phyloP scores from a whole-genome alignment of 2,329 filamentous ascomycete species.

The Aaosphaeria pasadenensis region DNA sequence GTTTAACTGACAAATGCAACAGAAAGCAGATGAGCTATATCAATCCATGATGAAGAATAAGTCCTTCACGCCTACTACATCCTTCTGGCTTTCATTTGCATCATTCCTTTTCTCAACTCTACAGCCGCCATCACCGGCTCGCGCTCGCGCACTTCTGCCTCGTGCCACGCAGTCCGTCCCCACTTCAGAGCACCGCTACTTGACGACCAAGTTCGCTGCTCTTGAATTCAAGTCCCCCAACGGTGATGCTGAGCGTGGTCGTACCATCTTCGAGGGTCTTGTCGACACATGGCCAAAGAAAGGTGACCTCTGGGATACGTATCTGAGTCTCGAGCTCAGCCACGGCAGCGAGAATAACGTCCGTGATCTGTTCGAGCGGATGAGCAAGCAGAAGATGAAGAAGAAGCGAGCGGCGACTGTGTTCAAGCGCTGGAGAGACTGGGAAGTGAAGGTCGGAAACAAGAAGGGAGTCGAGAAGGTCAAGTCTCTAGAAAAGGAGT shows the following conservation, averaged over 20 bases:
- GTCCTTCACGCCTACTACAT: conserved; percentile 68
- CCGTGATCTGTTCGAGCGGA: conserved; percentile 78
- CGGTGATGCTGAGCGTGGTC: conserved; percentile 84
- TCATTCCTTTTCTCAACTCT: conserved; percentile 81
- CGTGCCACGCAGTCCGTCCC: conserved; percentile 84
- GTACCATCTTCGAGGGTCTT: conserved; percentile 90
- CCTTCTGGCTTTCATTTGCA: conserved; percentile 92
- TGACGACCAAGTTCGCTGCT: conserved; percentile 84
- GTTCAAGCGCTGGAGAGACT: conserved; percentile 89
- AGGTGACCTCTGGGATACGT: conserved; percentile 88
- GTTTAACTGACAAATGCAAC: conserved; percentile 15
- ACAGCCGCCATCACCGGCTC: conserved; percentile 68
- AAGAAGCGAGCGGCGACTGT: conserved; percentile 78
- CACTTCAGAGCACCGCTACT: conserved; percentile 63
- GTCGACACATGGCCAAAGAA: conserved; percentile 83
- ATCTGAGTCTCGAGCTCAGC: conserved; percentile 77
- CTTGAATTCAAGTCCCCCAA: conserved; percentile 84
- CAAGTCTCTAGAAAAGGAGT: conserved; percentile 67
- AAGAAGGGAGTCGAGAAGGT: conserved; percentile 69
- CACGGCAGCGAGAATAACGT: conserved; percentile 56
- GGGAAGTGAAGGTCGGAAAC: conserved; percentile 71
- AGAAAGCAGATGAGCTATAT: conserved; percentile 89
- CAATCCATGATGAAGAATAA: conserved; percentile 85
- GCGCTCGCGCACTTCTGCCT: conserved; percentile 72
- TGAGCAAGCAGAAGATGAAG: conserved; percentile 65